phyloP scores from a whole-genome alignment of 2,329 filamentous ascomycete genomes.

The Ophiostoma sp. region DNA sequence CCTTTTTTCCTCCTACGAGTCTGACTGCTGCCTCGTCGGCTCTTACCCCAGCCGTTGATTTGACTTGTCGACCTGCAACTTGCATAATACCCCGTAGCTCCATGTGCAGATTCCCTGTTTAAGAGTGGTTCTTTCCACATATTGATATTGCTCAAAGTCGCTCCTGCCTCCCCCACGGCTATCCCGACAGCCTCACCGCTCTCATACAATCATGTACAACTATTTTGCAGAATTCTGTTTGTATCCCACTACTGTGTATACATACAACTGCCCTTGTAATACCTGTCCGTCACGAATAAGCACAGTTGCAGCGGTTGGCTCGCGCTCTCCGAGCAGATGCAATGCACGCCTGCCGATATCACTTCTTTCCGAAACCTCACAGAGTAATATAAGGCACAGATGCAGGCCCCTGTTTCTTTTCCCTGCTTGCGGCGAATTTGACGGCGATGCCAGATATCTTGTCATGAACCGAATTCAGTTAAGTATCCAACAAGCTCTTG shows the following conservation, averaged over 20 bases:
- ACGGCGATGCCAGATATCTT: no score
- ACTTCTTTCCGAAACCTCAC: neutral
- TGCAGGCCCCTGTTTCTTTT: neutral
- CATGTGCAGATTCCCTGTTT: constrained; percentile 8
- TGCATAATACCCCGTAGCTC: neutral
- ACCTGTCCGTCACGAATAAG: neutral
- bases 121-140: constrained; percentile 3
- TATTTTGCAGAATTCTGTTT: neutral
- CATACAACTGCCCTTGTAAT: neutral
- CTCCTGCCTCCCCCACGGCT: neutral
- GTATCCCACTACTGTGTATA: no score
- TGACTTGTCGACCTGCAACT: neutral
- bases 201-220: neutral
- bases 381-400: neutral
- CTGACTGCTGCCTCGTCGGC: neutral
- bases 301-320: neutral
- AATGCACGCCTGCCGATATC: neutral
- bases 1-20: neutral
- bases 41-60: neutral
- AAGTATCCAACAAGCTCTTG: neutral
- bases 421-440: neutral
- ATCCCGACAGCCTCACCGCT: neutral
- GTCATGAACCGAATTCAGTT: neutral
- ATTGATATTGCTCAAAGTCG: neutral
- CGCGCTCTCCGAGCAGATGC: neutral